Conservation (phyloP, 2,329 filamentous ascomycete genomes). For the Cladosporium austrohemisphaericum region DNA sequence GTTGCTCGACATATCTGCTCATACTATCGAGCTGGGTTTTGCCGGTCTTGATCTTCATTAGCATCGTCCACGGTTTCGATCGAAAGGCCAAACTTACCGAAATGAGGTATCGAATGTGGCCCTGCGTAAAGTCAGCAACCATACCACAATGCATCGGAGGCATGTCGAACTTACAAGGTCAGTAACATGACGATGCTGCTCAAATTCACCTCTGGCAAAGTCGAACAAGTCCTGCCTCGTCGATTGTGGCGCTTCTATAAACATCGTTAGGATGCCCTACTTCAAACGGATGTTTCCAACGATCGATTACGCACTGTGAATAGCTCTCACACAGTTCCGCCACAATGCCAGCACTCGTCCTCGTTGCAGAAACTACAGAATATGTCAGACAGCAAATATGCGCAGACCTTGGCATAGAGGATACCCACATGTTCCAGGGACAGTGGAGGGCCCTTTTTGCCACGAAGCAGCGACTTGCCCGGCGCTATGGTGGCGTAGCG, state of each 20-base stretch:
- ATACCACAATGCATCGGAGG: background rate
- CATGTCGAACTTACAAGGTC: slow-evolving; percentile 40
- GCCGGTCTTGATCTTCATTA: slow-evolving; percentile 36
- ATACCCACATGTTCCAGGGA: slow-evolving; percentile 35
- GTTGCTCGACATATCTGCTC: slow-evolving; percentile 40
- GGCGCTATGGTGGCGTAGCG: slow-evolving; percentile 31
- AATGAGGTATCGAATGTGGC: slow-evolving; percentile 47
- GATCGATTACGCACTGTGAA: slow-evolving; percentile 27
- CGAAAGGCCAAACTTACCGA: slow-evolving; percentile 33
- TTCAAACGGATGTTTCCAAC: background rate
- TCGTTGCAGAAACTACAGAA: slow-evolving; percentile 47
- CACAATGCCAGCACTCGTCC: slow-evolving; percentile 46
- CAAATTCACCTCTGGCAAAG: slow-evolving; percentile 50
- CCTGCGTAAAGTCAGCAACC: slow-evolving; percentile 27
- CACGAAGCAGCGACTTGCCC: slow-evolving; percentile 26
- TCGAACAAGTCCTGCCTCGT: slow-evolving; percentile 43
- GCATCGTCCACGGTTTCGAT: background rate
- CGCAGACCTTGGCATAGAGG: slow-evolving; percentile 4
- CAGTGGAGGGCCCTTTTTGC: slow-evolving; percentile 32
- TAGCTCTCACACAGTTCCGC: slow-evolving; percentile 46
- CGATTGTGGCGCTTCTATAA: slow-evolving; percentile 32
- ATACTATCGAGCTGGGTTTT: slow-evolving; percentile 51
- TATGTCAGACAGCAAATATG: background rate
- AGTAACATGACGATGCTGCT: slow-evolving; percentile 43
- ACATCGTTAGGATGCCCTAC: slow-evolving; percentile 1